Base-by-base conservation (phyloP, 1,284 basidiomycete genomes). In the Trichosporon asahii region DNA sequence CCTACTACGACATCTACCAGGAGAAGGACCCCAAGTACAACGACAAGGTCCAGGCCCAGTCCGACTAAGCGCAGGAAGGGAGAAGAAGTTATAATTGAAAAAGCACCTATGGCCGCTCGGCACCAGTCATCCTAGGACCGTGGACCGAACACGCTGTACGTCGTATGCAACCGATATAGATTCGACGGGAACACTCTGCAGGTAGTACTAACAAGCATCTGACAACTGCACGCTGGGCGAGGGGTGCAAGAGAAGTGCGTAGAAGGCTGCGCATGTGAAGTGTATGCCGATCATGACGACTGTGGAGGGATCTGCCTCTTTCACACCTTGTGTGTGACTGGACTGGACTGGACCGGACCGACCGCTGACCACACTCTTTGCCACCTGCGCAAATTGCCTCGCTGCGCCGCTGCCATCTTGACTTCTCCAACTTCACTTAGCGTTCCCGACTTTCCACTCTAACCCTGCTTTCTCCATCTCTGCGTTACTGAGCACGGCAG, bases 11-110 rank as follows among this genome's bases (percentile, higher is more conserved):
- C 76, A 81, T 82, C 75, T 82, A 80, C 79, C 77, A 88, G 87
- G 87, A 88, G 86, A 85, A 84, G 77, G 76, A 76, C 79, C 82
- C 85, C 82, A 85, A 83, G 82, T 85, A 76, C 80, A 77, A 73
- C 76, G 83, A 84, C 81, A 81, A 81, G 76, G 77, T 68, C 44
- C 77, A 78, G 73, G 66, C 66, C 25, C 33, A 61, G 57, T 29
- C 27, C 29, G 57, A 29, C 27, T 61, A 61, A 31, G 18, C 7
- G 57, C 21, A 31, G 25, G n/a, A n/a, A n/a, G n/a, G n/a, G 35
- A 65, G 29, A 33, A 61, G 29, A 33, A 61, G 27, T 29, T 61
- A 61, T 61, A 61, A 61, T 61, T 7, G 57, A 61, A 31, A 29
- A 23, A n/a, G 31, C 23, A 31, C 15, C 5, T 31, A 14, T 6